These are phyloP conservation scores for Penicillium sp. DNA, from an alignment of 2,329 filamentous ascomycete genomes.

Conservation along the genomic window DNA sequence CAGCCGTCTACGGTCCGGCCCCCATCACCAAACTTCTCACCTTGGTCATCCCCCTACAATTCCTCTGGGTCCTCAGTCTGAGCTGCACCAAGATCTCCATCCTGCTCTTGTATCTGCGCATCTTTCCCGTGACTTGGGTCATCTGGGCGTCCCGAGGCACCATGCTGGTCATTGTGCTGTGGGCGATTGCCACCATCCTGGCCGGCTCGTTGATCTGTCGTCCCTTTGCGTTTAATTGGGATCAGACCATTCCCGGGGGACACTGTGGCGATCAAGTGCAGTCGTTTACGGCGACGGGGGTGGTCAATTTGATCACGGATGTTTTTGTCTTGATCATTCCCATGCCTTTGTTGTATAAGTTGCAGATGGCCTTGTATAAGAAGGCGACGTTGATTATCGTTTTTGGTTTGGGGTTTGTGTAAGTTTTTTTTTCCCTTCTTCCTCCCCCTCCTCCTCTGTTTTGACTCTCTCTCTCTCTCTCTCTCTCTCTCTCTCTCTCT, in stretches of 20 bases:
- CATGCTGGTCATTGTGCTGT: conserved; percentile 15
- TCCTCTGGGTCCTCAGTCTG: conserved; percentile 22
- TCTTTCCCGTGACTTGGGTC: conserved; percentile 18
- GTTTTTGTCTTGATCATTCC: conserved; percentile 19
- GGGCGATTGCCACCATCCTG: conserved; percentile 25
- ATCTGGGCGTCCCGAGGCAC: conserved; percentile 10
- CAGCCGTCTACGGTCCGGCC: conserved; percentile 9
- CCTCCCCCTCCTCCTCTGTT: too few species aligned
- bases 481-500: too few species aligned
- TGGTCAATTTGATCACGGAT: conserved; percentile 23
- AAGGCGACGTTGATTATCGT: conserved; percentile 20
- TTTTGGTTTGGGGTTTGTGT: conserved; percentile 22
- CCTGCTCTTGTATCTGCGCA: conserved; percentile 16
- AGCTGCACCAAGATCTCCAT: conserved; percentile 22
- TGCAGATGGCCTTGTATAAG: conserved; percentile 21
- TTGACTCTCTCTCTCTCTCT: not conserved
- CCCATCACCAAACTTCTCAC: conserved; percentile 19
- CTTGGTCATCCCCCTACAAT: conserved; percentile 19
- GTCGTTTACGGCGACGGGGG: conserved; percentile 17
- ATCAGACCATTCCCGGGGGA: conserved; percentile 18
- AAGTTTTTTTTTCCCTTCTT: conserved; percentile 1
- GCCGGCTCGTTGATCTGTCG: conserved; percentile 17
- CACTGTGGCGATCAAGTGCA: conserved; percentile 18
- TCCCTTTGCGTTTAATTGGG: conserved; percentile 23
- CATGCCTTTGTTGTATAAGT: conserved; percentile 16